phyloP scores from a whole-genome alignment of 2,329 filamentous ascomycete species.

The Neonectria coccinea region DNA sequence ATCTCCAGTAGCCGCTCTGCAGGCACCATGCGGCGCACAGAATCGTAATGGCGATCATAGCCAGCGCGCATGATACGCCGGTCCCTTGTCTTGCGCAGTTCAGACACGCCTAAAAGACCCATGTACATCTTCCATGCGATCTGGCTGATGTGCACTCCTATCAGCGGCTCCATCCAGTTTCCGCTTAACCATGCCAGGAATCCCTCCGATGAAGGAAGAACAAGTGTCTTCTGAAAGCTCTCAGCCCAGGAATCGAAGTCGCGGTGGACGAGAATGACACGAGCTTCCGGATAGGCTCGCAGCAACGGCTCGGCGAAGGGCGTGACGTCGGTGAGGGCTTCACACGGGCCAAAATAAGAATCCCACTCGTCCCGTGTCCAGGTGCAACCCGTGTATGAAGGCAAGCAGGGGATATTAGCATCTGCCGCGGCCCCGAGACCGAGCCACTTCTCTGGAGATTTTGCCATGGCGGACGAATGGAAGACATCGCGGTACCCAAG shows the following conservation, averaged over 20 bases:
- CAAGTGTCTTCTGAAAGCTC: slow-evolving; percentile 29
- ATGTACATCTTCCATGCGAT: slow-evolving; percentile 2
- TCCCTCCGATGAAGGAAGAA: slow-evolving; percentile 14
- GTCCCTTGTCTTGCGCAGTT: slow-evolving; percentile 11
- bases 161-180: neutral
- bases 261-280: slow-evolving; percentile 45
- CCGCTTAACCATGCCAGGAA: slow-evolving; percentile 16
- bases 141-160: slow-evolving; percentile 9
- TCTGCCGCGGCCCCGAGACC: slow-evolving; percentile 28
- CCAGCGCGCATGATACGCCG: slow-evolving; percentile 23
- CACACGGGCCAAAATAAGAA: slow-evolving; percentile 39
- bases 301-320: slow-evolving; percentile 42
- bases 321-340: slow-evolving; percentile 45
- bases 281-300: slow-evolving; percentile 46
- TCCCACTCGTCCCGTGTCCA: slow-evolving; percentile 43
- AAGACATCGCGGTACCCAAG: slow-evolving; percentile 32
- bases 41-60: slow-evolving; percentile 46
- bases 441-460: slow-evolving; percentile 22
- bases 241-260: slow-evolving; percentile 45
- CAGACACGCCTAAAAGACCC: slow-evolving; percentile 7
- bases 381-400: slow-evolving; percentile 33
- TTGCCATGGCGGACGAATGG: slow-evolving; percentile 33
- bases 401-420: slow-evolving; percentile 29
- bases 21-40: slow-evolving; percentile 40
- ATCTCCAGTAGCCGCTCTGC: slow-evolving; percentile 47